Evolutionary conservation across 164 flowering plant species (phyloP).

Genomic region (Santalum album): DNA sequence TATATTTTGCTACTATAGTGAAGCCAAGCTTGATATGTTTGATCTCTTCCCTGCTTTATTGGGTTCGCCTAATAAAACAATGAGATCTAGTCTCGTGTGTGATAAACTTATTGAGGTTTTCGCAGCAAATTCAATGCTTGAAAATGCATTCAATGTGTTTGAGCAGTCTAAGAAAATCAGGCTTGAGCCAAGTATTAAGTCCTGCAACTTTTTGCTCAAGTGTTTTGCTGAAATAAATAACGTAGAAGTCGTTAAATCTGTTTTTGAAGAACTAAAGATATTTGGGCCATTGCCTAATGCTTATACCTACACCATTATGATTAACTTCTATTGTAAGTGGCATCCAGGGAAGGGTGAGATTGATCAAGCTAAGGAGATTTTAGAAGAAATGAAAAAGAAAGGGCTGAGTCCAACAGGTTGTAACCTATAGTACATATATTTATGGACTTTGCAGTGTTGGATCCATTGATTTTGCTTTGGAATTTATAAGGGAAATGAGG

Average conservation of each 20-base stretch:
- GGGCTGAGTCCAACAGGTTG: conserved; percentile 38
- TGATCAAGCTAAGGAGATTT: conserved; percentile 29
- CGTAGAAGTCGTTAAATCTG: conserved; percentile 12
- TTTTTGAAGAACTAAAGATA: conserved; percentile 46
- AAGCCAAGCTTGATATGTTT: conserved; percentile 17
- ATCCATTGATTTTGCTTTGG: conserved; percentile 28
- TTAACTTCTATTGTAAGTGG: conserved; percentile 36
- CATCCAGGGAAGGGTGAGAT: conserved; percentile 5
- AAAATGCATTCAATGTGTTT: conserved; percentile 36
- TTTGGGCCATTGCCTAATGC: conserved; percentile 49
- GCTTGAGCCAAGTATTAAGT: conserved; percentile 12
- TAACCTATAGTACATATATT: conserved; percentile 36
- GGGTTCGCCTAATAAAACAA: conserved; percentile 14
- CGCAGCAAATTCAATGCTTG: conserved; percentile 39
- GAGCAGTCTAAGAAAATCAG: conserved; percentile 29
- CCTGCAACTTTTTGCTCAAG: conserved; percentile 60
- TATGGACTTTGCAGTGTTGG: conserved; percentile 45
- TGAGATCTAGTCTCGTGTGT: conserved; percentile 12
- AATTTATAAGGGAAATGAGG: conserved; percentile 21
- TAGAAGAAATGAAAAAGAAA: conserved; percentile 35
- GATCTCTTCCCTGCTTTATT: conserved; percentile 22
- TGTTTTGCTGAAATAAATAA: conserved; percentile 30
- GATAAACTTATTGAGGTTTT: conserved; percentile 44
- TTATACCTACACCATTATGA: conserved; percentile 48
- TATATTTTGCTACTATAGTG: conserved; percentile 24